Evolutionary conservation across 805 yeast species (phyloP), one percentile per base, ranked within the genome.

Genomic region (Yarrowia sp.): DNA sequence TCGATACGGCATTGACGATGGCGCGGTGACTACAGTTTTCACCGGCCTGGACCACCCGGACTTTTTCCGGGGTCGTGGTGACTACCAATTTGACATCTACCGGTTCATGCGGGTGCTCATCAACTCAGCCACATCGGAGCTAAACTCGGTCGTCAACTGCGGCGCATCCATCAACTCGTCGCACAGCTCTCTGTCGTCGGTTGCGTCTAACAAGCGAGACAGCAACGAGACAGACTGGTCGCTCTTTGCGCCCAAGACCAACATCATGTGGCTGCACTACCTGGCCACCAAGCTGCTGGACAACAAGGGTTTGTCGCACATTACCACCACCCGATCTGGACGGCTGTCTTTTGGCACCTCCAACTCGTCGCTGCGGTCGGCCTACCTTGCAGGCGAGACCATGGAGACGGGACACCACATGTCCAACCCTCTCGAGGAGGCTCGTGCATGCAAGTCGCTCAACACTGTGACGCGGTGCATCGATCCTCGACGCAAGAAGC

Each of bases 21-120:
- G 70, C 19, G 32, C 54, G 8, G 70, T 65, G 17, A 69, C 70
- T 4, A 70, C 69, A 1, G 70, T 78, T 0, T 85, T 73, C 67
- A 84, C 88, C 3, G 78, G 87, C n/a, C 75, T 88, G 44, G 89
- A 86, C 69, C 84, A 85, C 69, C 89, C 87, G 1, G 81, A 80
- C 30, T 84, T 87, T 67, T 87, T 84, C 73, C 75, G 76, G 69
- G 88, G 88, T 17, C 79, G 80, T 33, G 86, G 87, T 7, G 88
- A 84, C 67, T 82, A 84, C 68, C 87, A 82, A 64, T 85, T 81
- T 70, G 89, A 85, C 48, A 79, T 85, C 21, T 87, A 87, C 71
- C 78, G 85, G 66, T 69, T 80, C 54, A 85, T 85, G 89, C 78
- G 85, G 63, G 75, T 71, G 33, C 71, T 70, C 36, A 59, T 66